Base-by-base conservation (phyloP, 768 basidiomycete genomes). In the Arthromyces matolae region DNA sequence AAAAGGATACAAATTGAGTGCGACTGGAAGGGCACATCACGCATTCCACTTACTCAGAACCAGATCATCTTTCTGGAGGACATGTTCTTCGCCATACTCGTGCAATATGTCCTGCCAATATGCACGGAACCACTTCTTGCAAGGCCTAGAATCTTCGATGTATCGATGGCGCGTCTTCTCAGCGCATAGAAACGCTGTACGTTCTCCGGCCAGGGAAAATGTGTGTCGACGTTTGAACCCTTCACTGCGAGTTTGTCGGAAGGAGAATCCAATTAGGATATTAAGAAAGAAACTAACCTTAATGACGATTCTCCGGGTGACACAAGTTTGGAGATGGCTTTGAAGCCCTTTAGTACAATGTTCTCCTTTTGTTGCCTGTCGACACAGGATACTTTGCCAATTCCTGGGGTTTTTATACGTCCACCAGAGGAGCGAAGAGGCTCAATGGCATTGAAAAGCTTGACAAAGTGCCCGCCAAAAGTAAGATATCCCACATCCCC, bases 401-500 rank as follows among this genome's bases (percentile, higher is more conserved):
- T 22, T 8, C 51, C 28, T 5, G 20, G 25, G 2, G 45, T 31
- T n/a, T 18, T 50, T 14, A 50, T 27, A 13, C 40, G 48, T 14
- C 22, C 28, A 35, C 40, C 14, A 3, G 52, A 49, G 4, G 51
- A 44, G 3, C 8, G 9, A 8, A 2, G 9, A 4, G 53, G 53
- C 12, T 50, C 10, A 4, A 54, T 10, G 0, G 49, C 42, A 32
- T 42, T 54, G 32, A 54, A 50, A 14, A 54, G 35, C 16, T 18
- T 46, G 2, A 50, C 19, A 32, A 54, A 50, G 24, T 40, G 49
- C 5, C 53, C 53, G 20, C 38, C 20, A 6, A 10, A 25, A 2
- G 44, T 33, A 9, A 54, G 48, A 22, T 39, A 54, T 22, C 53
- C 53, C 12, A 54, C 23, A 14, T 53, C 52, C 8, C 52, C 52